A percentile compares a stretch with the other conserved stretches of the same genome.
Evolutionary conservation across 2,329 filamentous ascomycete species (phyloP).

Genomic region (Aspergillus calidoustus): DNA sequence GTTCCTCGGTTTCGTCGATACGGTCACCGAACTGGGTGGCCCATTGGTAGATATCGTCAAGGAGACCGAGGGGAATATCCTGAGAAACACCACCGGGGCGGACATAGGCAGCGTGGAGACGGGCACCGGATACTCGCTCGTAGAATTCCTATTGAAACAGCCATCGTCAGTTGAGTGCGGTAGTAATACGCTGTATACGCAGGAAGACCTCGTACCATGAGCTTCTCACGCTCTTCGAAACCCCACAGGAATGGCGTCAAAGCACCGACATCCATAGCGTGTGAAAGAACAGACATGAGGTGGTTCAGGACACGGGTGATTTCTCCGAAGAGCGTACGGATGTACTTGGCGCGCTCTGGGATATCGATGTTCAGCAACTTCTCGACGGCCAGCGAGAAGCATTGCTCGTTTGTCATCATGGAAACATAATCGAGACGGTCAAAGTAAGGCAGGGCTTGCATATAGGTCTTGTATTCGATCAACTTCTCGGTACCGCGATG

Average conservation of each 20-base stretch:
- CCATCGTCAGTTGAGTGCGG: conserved; percentile 3
- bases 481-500: conserved; percentile 98
- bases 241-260: conserved; percentile 98
- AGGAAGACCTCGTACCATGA: conserved; percentile 74
- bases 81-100: conserved; percentile 95
- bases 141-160: conserved; percentile 84
- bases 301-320: conserved; percentile 95
- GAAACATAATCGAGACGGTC: conserved; percentile 98
- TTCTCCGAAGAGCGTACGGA: conserved; percentile 92
- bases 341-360: conserved; percentile 93
- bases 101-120: conserved; percentile 95
- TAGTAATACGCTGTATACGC: too few relatives aligned
- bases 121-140: conserved; percentile 96
- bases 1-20: conserved; percentile 97
- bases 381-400: conserved; percentile 92
- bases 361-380: conserved; percentile 98
- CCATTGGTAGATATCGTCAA: conserved; percentile 99
- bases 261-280: conserved; percentile 98
- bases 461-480: conserved; percentile 99
- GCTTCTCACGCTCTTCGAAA: conserved; percentile 99
- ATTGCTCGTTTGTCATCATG: conserved; percentile 99
- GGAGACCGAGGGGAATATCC: conserved; percentile 88
- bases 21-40: conserved; percentile 98
- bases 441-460: conserved; percentile 98
- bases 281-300: conserved; percentile 94